Evolutionary conservation across 768 basidiomycete species (phyloP), one percentile per base, ranked within the genome.

Genomic region (Galerina marginata): DNA sequence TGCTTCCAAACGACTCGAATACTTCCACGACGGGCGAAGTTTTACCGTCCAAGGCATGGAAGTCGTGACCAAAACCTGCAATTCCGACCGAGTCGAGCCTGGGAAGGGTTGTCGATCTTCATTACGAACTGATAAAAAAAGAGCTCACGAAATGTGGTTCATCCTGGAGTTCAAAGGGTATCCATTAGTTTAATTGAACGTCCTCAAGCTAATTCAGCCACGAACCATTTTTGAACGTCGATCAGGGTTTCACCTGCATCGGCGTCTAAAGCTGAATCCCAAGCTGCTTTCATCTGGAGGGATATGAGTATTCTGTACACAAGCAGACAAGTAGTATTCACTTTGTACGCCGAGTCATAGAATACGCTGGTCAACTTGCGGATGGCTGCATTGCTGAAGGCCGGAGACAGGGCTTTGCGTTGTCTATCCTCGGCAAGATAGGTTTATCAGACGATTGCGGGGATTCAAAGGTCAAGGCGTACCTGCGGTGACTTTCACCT

Each of bases 11-110:
- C 0, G 72, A 67, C 14, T 79, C 77, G 29, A 84, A 81, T 1
- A 75, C 72, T 4, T 78, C 73, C 2, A 76, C 72, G 15, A 86
- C 75, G 2, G 73, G 62, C 3, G 81, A 74, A 29, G 67, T 69
- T 56, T 81, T 77, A 5, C 85, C 85, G 12, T 83, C 78, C 4
- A 87, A 74, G 0, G 82, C 70, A 12, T 79, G 79, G 61, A 88
- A 88, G 65, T 86, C 75, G 63, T 87, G 81, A 4, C 82, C 81
- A 58, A 87, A 88, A 0, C 85, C 84, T 6, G 83, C 84, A 37
- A 87, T 82, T 12, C 86, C 85, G 52, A 88, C 76, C 1, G 75
- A 79, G 64, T 88, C 87, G 4, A 88, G 72, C 10, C 85, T 86
- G 48, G n/a, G 14, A 23, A 55, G 16, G n/a, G 37, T n/a, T n/a